These are phyloP conservation scores for Phytophthora constricta DNA, from an alignment of 352 stramenopile species.

Conservation along the genomic window DNA sequence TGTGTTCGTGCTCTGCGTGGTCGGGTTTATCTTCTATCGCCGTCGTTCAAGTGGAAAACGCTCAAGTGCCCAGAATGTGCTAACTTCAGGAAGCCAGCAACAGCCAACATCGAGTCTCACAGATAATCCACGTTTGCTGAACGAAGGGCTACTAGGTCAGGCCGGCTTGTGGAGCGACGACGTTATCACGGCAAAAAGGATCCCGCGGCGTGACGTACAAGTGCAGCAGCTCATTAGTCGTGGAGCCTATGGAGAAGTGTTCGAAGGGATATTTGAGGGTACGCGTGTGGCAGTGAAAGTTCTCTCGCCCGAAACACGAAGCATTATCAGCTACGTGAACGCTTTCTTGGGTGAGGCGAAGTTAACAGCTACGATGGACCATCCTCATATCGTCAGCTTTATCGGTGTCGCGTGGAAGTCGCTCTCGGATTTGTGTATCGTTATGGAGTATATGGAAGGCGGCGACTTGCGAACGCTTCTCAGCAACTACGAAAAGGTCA, in stretches of 20 bases:
- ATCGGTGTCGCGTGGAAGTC: conserved; percentile 52
- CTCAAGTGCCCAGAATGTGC: background rate
- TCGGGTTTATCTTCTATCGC: background rate
- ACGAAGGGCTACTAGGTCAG: no score
- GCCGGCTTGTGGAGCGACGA: no score
- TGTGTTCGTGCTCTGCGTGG: background rate
- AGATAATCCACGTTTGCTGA: no score
- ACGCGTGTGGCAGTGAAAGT: conserved; percentile 48
- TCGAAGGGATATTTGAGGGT: conserved; percentile 34
- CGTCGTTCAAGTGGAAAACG: background rate
- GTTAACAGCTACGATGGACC: conserved; percentile 44
- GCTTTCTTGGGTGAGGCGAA: conserved; percentile 62
- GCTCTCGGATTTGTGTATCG: conserved; percentile 46
- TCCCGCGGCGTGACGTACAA: no score
- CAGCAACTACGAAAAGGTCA: conserved; percentile 5
- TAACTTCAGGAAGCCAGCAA: no score
- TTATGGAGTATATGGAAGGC: conserved; percentile 54
- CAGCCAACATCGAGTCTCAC: no score
- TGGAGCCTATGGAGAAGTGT: conserved; percentile 56
- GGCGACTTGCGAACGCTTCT: no score
- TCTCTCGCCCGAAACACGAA: conserved; percentile 28
- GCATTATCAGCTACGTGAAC: conserved; percentile 31
- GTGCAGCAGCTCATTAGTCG: no score
- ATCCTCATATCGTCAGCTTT: conserved; percentile 56
- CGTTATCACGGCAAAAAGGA: no score